Conservation (phyloP, 106 monocot species). For the Dendrobium huoshanense region DNA sequence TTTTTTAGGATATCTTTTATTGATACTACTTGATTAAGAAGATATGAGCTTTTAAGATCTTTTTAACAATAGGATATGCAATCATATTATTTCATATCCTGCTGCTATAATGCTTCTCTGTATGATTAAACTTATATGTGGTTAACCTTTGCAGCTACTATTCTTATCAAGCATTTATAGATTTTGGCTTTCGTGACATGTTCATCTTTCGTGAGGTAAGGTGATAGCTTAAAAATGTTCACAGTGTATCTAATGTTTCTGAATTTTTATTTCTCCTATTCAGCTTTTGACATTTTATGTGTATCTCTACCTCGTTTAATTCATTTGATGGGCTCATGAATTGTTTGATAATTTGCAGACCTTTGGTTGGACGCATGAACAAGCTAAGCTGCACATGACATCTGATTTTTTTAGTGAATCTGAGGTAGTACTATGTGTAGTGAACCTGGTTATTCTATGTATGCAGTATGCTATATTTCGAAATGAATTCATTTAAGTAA, state of each 20-base stretch:
- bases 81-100: background rate
- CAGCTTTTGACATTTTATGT: background rate
- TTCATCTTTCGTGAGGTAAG: constrained; percentile 94
- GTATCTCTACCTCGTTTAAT: background rate
- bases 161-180: constrained; percentile 74
- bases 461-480: background rate
- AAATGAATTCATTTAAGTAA: background rate
- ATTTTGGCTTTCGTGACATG: constrained; percentile 85
- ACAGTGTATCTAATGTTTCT: background rate
- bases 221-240: background rate
- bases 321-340: background rate
- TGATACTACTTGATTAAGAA: too few relatives aligned
- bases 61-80: background rate
- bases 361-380: constrained; percentile 86
- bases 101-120: background rate
- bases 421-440: constrained; percentile 45
- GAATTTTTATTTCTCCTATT: background rate
- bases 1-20: too few relatives aligned
- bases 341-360: constrained; percentile 36
- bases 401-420: constrained; percentile 71
- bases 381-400: constrained; percentile 95
- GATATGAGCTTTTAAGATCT: too few relatives aligned
- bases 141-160: constrained; percentile 68
- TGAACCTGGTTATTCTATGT: constrained; percentile 1
- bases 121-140: background rate